Base-by-base conservation (phyloP, 345 rosid genomes). In the Zanthoxylum bungeanum region DNA sequence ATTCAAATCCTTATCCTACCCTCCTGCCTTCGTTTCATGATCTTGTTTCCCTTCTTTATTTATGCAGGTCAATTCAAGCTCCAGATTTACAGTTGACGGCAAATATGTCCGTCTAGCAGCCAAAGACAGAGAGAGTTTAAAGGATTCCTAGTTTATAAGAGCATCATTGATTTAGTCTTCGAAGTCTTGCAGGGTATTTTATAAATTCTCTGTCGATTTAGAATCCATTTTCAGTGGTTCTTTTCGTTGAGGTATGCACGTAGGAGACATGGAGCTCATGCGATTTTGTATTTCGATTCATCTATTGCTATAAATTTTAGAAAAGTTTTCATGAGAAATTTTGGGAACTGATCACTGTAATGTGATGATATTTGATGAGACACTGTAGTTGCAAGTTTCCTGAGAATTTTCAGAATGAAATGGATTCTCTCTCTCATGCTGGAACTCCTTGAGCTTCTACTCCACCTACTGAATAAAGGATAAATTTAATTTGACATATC, bases 1-100 rank as follows among this genome's bases (percentile, higher is more conserved):
- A 52, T 25, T 44, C 16, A 9, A 22, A 7, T 28, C 19, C 1
- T 50, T 39, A 16, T 33, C 39, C 33, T 22, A 21, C 28, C n/a
- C 52, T 7, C 47, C 6, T 55, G 4, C 37, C 4, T 7, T 47
- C 60, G 10, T 69, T 65, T 6, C 6, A 16, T n/a, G 17, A 28
- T 55, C 33, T 36, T 74, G 24, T 57, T 68, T 44, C 53, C 3
- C 27, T 53, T 31, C 17, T 53, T 55, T 60, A 10, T 40, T 49
- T 36, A 56, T 78, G 65, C 85, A 93, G 97, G 79, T 93, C 50
- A 81, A 71, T 36, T 88, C 94, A 27, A 91, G 91, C 78, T 77
- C 90, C 24, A 85, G 82, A 74, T 93, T 89, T 66, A 40, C 53
- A 6, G 37, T 89, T 60, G 87, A 93, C 7, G 82, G 80, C 66